Evolutionary conservation across 2,329 filamentous ascomycete species (phyloP), one percentile per base, ranked within the genome.

Genomic region (Xylaria sp.): DNA sequence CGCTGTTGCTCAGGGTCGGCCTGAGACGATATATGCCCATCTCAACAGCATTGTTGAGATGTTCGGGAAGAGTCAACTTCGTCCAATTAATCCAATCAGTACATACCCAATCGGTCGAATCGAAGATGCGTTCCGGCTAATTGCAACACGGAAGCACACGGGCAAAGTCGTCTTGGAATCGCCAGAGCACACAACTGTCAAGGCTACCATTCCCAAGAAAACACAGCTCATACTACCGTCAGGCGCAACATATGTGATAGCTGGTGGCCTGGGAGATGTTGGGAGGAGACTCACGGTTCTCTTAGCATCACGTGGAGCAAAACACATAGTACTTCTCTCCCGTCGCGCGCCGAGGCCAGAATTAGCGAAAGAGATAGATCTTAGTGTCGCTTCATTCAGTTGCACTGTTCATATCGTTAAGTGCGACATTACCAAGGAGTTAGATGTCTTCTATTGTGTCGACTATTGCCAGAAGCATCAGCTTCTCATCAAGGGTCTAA

Each of bases 61-160:
- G 44, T 60, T 68, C 54, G 60, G 16, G n/a, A 48, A 59, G 8
- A 27, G 65, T 32, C 60, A 27, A 47, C 50, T 68, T 37, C 54
- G 53, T 54, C 65, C 65, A 3, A 47, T 64, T 48, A 61, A 57
- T 21, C 65, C 68, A 21, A 61, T 70, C n/a, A 70, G 50, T 9
- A 50, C 65, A 25, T 68, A 77, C 69, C 63, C 66, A 18, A 73
- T 75, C 12, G 69, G 64, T 1, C 60, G 78, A 2, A 74, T 81
- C 5, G 73, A 76, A 25, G 72, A 80, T 0, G 80, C 81, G 0
- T 81, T 84, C 68, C 74, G 79, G 4, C 76, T 78, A 8, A 80
- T 84, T 76, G 79, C 81, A 60, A 73, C 70, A 18, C 80, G 82
- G 0, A 74, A 77, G 1, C 82, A 83, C 59, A 78, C 80, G 0